Conservation (phyloP, 495 filamentous ascomycete species). For the Baudoinia panamericana region DNA sequence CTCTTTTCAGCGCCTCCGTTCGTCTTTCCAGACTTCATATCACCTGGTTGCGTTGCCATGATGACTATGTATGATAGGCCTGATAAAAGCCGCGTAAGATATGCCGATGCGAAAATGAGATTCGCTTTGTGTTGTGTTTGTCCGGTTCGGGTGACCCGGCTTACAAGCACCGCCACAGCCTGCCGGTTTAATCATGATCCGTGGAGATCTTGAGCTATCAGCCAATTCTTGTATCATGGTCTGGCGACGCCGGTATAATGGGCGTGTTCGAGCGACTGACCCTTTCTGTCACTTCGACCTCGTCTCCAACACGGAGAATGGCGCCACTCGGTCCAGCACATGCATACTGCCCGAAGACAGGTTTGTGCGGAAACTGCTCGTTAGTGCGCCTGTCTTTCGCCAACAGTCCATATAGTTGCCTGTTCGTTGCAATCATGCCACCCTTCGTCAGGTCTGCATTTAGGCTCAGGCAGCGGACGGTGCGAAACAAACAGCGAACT, state of each 20-base stretch:
- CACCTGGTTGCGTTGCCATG: too few relatives aligned
- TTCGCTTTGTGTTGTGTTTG: too few relatives aligned
- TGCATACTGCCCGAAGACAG: constrained; percentile 21
- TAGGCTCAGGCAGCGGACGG: constrained; percentile 16
- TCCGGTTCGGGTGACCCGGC: too few relatives aligned
- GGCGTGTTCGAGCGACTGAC: not conserved
- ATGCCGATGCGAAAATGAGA: too few relatives aligned
- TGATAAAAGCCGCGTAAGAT: too few relatives aligned
- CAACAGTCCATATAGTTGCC: constrained; percentile 19
- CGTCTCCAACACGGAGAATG: constrained; percentile 15
- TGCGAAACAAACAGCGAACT: constrained; percentile 15
- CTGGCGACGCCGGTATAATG: constrained; percentile 1
- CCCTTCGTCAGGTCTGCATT: constrained; percentile 18
- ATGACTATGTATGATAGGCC: too few relatives aligned
- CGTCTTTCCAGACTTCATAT: too few relatives aligned
- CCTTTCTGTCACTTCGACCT: constrained; percentile 17
- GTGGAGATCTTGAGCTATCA: too few relatives aligned
- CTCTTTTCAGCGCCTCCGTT: too few relatives aligned
- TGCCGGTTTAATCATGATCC: too few relatives aligned
- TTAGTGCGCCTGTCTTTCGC: constrained; percentile 19
- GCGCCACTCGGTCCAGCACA: constrained; percentile 20
- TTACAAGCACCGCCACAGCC: too few relatives aligned
- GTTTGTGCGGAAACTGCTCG: constrained; percentile 15
- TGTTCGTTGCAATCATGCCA: constrained; percentile 11
- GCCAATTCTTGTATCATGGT: too few relatives aligned